Evolutionary conservation across 305 asterid genomes (phyloP).

Genomic region (Solanum hybrid): DNA sequence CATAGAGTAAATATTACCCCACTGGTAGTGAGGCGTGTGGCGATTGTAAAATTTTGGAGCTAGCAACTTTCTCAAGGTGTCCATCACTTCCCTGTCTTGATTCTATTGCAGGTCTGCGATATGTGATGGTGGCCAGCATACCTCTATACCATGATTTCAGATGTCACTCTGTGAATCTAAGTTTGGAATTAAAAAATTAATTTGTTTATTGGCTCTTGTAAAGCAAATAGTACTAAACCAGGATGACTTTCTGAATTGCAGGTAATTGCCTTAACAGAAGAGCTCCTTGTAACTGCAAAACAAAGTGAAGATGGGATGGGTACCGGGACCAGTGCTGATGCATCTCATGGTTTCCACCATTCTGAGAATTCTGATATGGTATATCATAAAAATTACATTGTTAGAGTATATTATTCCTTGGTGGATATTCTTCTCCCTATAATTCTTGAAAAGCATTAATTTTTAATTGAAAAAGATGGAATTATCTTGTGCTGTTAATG

Average conservation of each 20-base stretch:
- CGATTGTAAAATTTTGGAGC: conserved; percentile 35
- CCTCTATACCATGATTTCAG: conserved; percentile 66
- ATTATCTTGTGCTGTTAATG: not conserved
- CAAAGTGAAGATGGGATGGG: conserved; percentile 49
- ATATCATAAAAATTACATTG: conserved; percentile 4
- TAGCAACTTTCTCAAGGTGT: conserved; percentile 48
- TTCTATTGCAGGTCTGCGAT: conserved; percentile 90
- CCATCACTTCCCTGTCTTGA: conserved; percentile 83
- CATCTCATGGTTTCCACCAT: conserved; percentile 37
- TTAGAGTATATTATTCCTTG: not conserved
- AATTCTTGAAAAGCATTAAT: not conserved
- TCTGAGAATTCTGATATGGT: conserved; percentile 45
- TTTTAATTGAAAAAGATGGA: not conserved
- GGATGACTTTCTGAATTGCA: conserved; percentile 30
- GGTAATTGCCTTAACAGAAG: conserved; percentile 93
- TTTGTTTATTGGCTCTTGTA: conserved; percentile 5
- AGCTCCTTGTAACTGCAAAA: conserved; percentile 79
- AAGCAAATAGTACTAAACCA: conserved; percentile 9
- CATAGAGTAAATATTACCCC: conserved; percentile 28
- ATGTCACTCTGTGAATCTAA: conserved; percentile 70
- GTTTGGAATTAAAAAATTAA: conserved; percentile 34
- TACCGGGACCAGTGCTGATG: conserved; percentile 36
- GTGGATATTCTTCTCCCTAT: not conserved
- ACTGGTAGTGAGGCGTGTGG: conserved; percentile 38
- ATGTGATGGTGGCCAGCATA: conserved; percentile 80